Evolutionary conservation across 1,284 basidiomycete species (phyloP).

Genomic region (Macrocybe sp.): DNA sequence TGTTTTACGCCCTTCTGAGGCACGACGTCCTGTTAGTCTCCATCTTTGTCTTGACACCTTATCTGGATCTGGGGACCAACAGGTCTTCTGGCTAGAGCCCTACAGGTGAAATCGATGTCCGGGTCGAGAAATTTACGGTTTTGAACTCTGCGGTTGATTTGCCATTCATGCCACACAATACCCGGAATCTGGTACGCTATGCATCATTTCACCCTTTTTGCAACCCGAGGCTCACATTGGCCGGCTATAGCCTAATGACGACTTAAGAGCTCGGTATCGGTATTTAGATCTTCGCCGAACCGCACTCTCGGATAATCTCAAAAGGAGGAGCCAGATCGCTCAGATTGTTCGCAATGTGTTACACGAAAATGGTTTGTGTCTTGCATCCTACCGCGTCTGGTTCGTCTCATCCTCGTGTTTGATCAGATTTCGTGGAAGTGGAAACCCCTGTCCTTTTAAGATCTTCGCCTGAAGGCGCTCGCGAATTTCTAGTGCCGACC

Average conservation of each 20-base stretch:
- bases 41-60: slow-evolving; percentile 10
- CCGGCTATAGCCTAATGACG: slow-evolving; percentile 69
- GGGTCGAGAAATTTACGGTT: slow-evolving; percentile 64
- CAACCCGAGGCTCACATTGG: slow-evolving; percentile 1
- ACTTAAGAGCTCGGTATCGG: slow-evolving; percentile 79
- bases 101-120: slow-evolving; percentile 78
- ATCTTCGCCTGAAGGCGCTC: slow-evolving; percentile 91
- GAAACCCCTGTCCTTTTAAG: slow-evolving; percentile 93
- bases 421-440: slow-evolving; percentile 80
- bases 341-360: slow-evolving; percentile 73
- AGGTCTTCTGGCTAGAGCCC: slow-evolving; percentile 35
- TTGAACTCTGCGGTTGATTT: slow-evolving; percentile 76
- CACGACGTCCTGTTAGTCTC: slow-evolving; percentile 48
- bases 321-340: slow-evolving; percentile 75
- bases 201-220: slow-evolving; percentile 6
- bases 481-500: slow-evolving; percentile 93
- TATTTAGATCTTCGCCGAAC: slow-evolving; percentile 85
- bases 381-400: slow-evolving; percentile 3
- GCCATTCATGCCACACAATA: slow-evolving; percentile 81
- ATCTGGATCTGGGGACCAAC: slow-evolving; percentile 12
- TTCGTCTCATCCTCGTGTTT: slow-evolving; percentile 10
- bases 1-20: slow-evolving; percentile 53
- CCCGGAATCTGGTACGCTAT: slow-evolving; percentile 62
- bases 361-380: slow-evolving; percentile 59
- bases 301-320: slow-evolving; percentile 72